These are phyloP conservation scores for Sistotremastrum suecicum DNA, from an alignment of 768 basidiomycete species.

Conservation along the genomic window DNA sequence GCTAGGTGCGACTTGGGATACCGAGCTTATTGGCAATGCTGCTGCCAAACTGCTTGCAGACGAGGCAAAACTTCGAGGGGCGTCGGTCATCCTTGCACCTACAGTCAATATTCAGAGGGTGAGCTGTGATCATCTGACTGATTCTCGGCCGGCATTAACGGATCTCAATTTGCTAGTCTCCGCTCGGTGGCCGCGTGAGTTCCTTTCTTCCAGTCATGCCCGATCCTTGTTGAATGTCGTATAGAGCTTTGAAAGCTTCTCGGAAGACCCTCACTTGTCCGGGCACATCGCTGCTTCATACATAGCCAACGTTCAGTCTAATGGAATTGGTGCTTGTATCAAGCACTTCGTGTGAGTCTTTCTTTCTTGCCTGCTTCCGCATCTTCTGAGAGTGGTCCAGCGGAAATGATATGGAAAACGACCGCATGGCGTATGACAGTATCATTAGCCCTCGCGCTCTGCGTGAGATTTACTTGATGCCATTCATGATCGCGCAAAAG, in stretches of 20 bases:
- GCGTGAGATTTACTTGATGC: slow-evolving; percentile 46
- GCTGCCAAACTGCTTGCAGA: slow-evolving; percentile 51
- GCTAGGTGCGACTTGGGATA: slow-evolving; percentile 63
- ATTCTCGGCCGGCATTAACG: background rate
- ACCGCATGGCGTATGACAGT: slow-evolving; percentile 46
- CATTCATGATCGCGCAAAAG: slow-evolving; percentile 46
- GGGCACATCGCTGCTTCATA: slow-evolving; percentile 60
- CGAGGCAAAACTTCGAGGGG: slow-evolving; percentile 58
- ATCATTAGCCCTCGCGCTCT: slow-evolving; percentile 36
- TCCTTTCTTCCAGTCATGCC: background rate
- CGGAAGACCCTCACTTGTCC: slow-evolving; percentile 64
- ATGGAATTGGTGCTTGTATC: slow-evolving; percentile 64
- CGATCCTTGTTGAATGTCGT: background rate
- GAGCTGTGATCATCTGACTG: slow-evolving; percentile 9
- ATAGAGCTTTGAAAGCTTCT: slow-evolving; percentile 65
- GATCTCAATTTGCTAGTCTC: slow-evolving; percentile 28
- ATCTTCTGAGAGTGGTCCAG: slow-evolving; percentile 16
- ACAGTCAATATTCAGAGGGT: slow-evolving; percentile 79
- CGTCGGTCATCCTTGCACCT: slow-evolving; percentile 60
- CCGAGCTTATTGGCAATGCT: slow-evolving; percentile 44
- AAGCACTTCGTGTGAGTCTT: slow-evolving; percentile 64
- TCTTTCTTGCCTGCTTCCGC: background rate
- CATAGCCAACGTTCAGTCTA: slow-evolving; percentile 60
- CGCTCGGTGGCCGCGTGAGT: slow-evolving; percentile 53
- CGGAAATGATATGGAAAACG: slow-evolving; percentile 74